Percentiles rank a stretch among this genome's conserved stretches.
These are phyloP conservation scores for Zasmidium cellare DNA, from an alignment of 2,329 filamentous ascomycete species.

Conservation along the genomic window DNA sequence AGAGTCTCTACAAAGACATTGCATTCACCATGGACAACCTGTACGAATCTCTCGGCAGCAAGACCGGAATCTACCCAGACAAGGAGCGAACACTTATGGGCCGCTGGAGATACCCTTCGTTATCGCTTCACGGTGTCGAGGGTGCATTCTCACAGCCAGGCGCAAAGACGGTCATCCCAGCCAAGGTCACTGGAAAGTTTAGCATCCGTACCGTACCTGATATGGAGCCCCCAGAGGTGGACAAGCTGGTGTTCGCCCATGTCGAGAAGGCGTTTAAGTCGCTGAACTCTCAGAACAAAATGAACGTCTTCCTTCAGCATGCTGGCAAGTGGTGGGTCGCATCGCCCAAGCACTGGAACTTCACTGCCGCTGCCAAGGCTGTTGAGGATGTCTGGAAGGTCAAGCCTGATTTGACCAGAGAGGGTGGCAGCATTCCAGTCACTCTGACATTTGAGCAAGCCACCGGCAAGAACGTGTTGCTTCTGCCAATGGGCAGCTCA, in stretches of 20 bases:
- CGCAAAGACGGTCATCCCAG: slow-evolving; percentile 97
- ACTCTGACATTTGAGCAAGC: slow-evolving; percentile 97
- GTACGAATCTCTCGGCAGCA: slow-evolving; percentile 85
- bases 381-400: slow-evolving; percentile 93
- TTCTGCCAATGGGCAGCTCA: slow-evolving; percentile 95
- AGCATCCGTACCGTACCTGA: slow-evolving; percentile 95
- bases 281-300: slow-evolving; percentile 86
- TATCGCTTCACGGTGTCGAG: slow-evolving; percentile 92
- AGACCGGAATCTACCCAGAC: slow-evolving; percentile 81
- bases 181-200: slow-evolving; percentile 98
- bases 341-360: slow-evolving; percentile 98
- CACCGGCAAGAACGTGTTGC: slow-evolving; percentile 93
- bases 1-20: slow-evolving; percentile 82
- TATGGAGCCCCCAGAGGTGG: slow-evolving; percentile 92
- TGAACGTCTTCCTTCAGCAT: slow-evolving; percentile 79
- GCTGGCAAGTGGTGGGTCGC: slow-evolving; percentile 99
- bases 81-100: slow-evolving; percentile 95
- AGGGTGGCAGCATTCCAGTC: slow-evolving; percentile 95
- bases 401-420: slow-evolving; percentile 89
- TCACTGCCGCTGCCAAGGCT: slow-evolving; percentile 90
- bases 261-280: slow-evolving; percentile 82
- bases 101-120: slow-evolving; percentile 90
- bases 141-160: slow-evolving; percentile 91
- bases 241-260: slow-evolving; percentile 79
- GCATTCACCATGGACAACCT: slow-evolving; percentile 96